Evolutionary conservation across 805 yeast genomes (phyloP).

Genomic region (Candida mattraensis): DNA sequence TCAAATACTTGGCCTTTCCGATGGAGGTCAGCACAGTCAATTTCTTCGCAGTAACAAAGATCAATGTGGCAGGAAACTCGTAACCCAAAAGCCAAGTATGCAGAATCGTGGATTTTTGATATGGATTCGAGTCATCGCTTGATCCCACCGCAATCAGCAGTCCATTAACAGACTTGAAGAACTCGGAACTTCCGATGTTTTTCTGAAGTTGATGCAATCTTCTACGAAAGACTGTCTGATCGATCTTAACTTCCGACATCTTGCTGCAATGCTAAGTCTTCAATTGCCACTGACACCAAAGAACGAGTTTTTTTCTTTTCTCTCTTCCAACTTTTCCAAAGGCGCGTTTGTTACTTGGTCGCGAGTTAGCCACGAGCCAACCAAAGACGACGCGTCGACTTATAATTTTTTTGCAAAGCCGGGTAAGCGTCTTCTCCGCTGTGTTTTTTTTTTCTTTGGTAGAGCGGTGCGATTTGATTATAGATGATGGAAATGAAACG

Average conservation of each 20-base stretch:
- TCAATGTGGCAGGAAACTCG: conserved; percentile 90
- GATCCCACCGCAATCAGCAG: conserved; percentile 78
- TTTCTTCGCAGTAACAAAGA: conserved; percentile 61
- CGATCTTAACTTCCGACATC: conserved; percentile 63
- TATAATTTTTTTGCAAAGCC: too few species aligned
- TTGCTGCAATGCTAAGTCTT: too few species aligned
- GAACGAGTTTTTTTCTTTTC: too few species aligned
- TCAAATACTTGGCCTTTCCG: conserved; percentile 80
- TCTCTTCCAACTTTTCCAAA: too few species aligned
- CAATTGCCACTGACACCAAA: too few species aligned
- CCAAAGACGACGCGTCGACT: too few species aligned
- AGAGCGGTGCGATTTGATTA: too few species aligned
- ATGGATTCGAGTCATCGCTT: conserved; percentile 83
- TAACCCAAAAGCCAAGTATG: conserved; percentile 94
- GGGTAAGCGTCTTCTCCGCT: too few species aligned
- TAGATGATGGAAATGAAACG: too few species aligned
- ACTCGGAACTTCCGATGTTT: conserved; percentile 29
- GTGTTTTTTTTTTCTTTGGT: too few species aligned
- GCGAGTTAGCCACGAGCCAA: too few species aligned
- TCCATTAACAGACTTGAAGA: conserved; percentile 46
- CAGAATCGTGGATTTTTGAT: conserved; percentile 79
- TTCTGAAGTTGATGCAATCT: conserved; percentile 47
- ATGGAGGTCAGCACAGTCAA: conserved; percentile 72
- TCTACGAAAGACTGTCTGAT: conserved; percentile 50
- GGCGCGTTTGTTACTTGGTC: too few species aligned